Base-by-base conservation (phyloP, 768 basidiomycete genomes). In the Lentinula guzmanii region DNA sequence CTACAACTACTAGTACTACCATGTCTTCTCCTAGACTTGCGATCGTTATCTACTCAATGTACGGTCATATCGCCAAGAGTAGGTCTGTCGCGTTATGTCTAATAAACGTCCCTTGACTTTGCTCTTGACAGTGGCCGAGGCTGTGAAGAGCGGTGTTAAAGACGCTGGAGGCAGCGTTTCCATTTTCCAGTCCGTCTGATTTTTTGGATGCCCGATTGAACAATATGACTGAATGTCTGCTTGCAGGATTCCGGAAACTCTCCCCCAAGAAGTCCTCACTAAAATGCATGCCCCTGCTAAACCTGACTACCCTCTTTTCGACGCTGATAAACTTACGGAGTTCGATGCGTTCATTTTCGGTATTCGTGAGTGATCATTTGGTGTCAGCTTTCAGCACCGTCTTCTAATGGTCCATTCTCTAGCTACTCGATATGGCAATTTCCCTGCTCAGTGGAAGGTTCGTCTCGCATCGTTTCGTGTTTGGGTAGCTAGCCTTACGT, bases 391-490 rank as follows among this genome's bases (percentile, higher is more conserved):
- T 28, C 9, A 18, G 3, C 21, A 18, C 1, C 18, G 13, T 8
- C 21, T 48, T 21, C 4, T 18, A 48, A 48, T 18, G 18, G 21
- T 8, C 11, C 9, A 24, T 24, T 48, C 18, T 48, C 9, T n/a
- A 48, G 46, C 51, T 3, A 52, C 51, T 8, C 39, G 55, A 67
- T 95, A 83, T 74, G 93, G 93, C 45, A 86, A 82, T 68, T 86
- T 91, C 72, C 84, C 92, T 28, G 89, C 78, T 2, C 93, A 95
- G 66, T 89, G 85, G 85, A 90, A 89, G 82, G 87, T 84, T 57
- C 1, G 71, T 51, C 18, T 41, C 10, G 42, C n/a, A 21, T 16
- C 15, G 9, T 24, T 37, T 11, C 11, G 21, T 15, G 28, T 42
- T 18, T 13, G 10, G 4, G 1, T 10, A 10, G 16, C 2, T 10